phyloP scores from a whole-genome alignment of 768 basidiomycete species.

The Leccinellum albellum region DNA sequence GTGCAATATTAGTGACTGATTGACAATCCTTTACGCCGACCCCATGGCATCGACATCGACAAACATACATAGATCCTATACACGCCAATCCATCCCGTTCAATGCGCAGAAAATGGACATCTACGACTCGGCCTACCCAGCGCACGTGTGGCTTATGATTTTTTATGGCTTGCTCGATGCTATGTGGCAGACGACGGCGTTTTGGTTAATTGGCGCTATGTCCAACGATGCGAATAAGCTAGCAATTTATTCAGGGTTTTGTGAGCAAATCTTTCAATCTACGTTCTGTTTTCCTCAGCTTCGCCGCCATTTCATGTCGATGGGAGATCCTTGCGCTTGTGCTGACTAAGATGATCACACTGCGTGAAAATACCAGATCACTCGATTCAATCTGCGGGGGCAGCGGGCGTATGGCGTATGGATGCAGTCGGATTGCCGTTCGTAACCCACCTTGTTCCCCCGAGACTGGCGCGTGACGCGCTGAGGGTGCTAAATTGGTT shows the following conservation, averaged over 20 bases:
- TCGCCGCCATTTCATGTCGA: not conserved
- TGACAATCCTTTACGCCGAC: not conserved
- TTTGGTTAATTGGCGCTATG: constrained; percentile 85
- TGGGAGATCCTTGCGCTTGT: constrained; percentile 8
- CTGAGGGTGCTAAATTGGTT: not conserved
- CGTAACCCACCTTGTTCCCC: not conserved
- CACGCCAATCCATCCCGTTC: constrained; percentile 44
- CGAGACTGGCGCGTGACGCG: not conserved
- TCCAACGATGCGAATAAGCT: constrained; percentile 78
- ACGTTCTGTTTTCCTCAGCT: not conserved
- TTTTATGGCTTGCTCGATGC: constrained; percentile 74
- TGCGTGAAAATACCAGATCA: constrained; percentile 43
- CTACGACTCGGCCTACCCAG: constrained; percentile 49
- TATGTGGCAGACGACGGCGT: constrained; percentile 82
- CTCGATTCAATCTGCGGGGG: constrained; percentile 73
- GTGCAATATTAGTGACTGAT: not conserved
- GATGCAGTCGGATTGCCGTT: constrained; percentile 63
- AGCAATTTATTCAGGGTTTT: constrained; percentile 78
- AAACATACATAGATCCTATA: constrained; percentile 45
- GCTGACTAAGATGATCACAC: not conserved
- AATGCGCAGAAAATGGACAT: constrained; percentile 53
- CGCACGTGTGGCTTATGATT: constrained; percentile 59
- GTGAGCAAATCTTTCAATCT: constrained; percentile 39
- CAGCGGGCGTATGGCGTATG: constrained; percentile 67
- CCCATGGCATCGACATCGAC: not conserved